phyloP scores from a whole-genome alignment of 768 basidiomycete genomes.

The Suillus brevipes region DNA sequence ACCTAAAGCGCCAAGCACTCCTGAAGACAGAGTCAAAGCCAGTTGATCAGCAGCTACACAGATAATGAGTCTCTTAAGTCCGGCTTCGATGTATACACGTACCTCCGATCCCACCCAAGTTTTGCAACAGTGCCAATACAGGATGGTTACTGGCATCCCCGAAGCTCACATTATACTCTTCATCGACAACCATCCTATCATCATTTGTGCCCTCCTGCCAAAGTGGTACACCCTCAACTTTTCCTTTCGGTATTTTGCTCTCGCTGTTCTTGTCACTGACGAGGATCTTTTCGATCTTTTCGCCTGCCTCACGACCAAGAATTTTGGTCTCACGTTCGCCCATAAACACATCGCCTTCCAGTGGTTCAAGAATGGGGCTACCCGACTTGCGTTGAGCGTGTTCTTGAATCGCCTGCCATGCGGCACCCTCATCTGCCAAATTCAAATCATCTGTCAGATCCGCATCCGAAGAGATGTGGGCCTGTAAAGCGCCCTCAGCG shows the following conservation, averaged over 20 bases:
- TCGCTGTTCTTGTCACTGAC: slow-evolving; percentile 38
- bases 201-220: slow-evolving; percentile 31
- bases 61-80: background rate
- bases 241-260: slow-evolving; percentile 21
- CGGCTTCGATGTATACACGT: slow-evolving; percentile 16
- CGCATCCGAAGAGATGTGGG: slow-evolving; percentile 24
- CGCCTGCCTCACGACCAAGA: slow-evolving; percentile 34
- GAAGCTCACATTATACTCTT: slow-evolving; percentile 2
- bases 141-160: slow-evolving; percentile 22
- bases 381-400: slow-evolving; percentile 15
- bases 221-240: slow-evolving; percentile 26
- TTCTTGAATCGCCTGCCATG: slow-evolving; percentile 38
- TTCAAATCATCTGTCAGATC: slow-evolving; percentile 20
- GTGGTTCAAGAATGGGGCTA: slow-evolving; percentile 13
- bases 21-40: slow-evolving; percentile 41
- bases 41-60: slow-evolving; percentile 42
- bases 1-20: slow-evolving; percentile 39
- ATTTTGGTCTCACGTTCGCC: slow-evolving; percentile 35
- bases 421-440: slow-evolving; percentile 41
- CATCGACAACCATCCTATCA: slow-evolving; percentile 17
- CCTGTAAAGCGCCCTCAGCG: slow-evolving; percentile 45
- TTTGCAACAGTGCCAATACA: slow-evolving; percentile 33
- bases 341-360: slow-evolving; percentile 30
- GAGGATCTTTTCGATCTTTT: slow-evolving; percentile 47
- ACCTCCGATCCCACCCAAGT: slow-evolving; percentile 36